A percentile compares a stretch with the other conserved stretches of the same genome.
phyloP scores from a whole-genome alignment of 2,329 filamentous ascomycete species.

The Cercospora berteroae region DNA sequence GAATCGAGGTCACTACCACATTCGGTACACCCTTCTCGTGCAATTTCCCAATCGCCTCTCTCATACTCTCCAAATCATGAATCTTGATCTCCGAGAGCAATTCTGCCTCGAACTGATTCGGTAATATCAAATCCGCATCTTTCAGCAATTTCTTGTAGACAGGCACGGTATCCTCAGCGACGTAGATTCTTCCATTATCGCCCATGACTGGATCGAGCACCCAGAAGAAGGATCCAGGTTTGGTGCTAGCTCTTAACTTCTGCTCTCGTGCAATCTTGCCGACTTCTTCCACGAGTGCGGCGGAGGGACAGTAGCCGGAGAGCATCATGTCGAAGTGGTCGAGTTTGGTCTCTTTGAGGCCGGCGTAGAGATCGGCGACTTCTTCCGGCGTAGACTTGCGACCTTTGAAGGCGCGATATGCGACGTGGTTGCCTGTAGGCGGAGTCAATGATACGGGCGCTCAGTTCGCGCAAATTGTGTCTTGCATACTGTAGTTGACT shows the following conservation, averaged over 20 bases:
- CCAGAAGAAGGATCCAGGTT: constrained; percentile 86
- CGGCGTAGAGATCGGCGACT: constrained; percentile 79
- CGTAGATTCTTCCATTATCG: constrained; percentile 88
- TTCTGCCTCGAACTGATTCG: constrained; percentile 98
- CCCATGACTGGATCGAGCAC: constrained; percentile 98
- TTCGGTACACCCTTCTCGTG: constrained; percentile 74
- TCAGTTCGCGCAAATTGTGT: neutral
- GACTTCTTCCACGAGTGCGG: constrained; percentile 77
- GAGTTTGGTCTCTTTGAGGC: constrained; percentile 77
- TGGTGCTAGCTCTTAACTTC: constrained; percentile 60
- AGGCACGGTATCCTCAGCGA: constrained; percentile 85
- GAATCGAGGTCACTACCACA: constrained; percentile 87
- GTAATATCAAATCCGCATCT: constrained; percentile 85
- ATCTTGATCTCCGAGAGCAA: constrained; percentile 84
- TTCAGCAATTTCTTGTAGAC: constrained; percentile 78
- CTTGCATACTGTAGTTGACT: constrained; percentile 84
- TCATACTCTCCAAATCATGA: constrained; percentile 68
- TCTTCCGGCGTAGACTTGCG: constrained; percentile 77
- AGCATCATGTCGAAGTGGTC: constrained; percentile 92
- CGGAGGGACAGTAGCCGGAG: constrained; percentile 89
- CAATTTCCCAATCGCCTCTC: constrained; percentile 70
- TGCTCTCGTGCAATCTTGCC: constrained; percentile 81
- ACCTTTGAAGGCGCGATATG: constrained; percentile 84
- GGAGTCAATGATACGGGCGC: neutral
- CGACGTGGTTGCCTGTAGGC: constrained; percentile 81